phyloP scores from a whole-genome alignment of 176 grass and related monocot species.

The Oryza meyeriana region DNA sequence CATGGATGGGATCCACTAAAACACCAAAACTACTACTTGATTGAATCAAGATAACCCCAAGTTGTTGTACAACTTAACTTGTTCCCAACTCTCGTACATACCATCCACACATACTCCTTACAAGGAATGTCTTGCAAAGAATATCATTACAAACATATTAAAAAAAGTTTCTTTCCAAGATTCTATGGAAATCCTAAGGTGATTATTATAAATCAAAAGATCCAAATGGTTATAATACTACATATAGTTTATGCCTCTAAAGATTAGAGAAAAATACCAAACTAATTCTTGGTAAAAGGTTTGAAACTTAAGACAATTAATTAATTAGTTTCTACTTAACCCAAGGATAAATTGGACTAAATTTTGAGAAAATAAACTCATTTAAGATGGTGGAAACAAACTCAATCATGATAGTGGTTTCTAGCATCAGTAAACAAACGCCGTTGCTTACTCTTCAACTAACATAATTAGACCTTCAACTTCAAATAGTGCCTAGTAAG shows the following conservation, averaged over 20 bases:
- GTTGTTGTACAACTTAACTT: background rate
- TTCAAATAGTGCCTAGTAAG: background rate
- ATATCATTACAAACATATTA: constrained; percentile 12
- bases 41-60: background rate
- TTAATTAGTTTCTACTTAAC: background rate
- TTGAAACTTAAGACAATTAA: background rate
- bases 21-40: background rate
- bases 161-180: background rate
- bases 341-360: background rate
- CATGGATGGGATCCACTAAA: background rate
- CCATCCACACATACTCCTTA: background rate
- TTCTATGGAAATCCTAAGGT: background rate
- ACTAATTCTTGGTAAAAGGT: background rate
- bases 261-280: background rate
- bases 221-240: background rate
- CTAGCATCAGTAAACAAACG: background rate
- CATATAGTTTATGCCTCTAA: background rate
- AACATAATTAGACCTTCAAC: background rate
- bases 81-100: background rate
- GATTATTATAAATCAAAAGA: background rate
- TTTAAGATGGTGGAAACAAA: background rate
- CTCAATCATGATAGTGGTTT: too few species aligned
- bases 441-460: background rate
- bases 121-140: background rate
- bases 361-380: background rate